Percentiles rank a stretch among this genome's conserved stretches.
phyloP scores from a whole-genome alignment of 768 basidiomycete species.

The Tricholoma sp. region DNA sequence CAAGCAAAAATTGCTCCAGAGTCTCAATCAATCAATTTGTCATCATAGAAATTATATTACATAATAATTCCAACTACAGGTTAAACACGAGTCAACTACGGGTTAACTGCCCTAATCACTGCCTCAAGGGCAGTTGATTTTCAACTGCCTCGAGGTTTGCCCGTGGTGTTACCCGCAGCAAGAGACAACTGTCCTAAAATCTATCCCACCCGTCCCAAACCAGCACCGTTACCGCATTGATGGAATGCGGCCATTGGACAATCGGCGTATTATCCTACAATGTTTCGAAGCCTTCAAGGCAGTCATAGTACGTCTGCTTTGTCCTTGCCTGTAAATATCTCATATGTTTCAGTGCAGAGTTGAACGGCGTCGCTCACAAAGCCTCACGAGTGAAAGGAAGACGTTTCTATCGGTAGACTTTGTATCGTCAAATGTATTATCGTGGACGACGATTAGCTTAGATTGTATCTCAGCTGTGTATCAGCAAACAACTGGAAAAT shows the following conservation, averaged over 20 bases:
- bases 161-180: too few species aligned
- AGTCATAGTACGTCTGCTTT: constrained; percentile 2
- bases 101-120: too few species aligned
- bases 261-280: constrained; percentile 5
- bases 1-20: too few species aligned
- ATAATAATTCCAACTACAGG: too few species aligned
- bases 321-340: neutral
- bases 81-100: too few species aligned
- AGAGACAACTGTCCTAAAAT: constrained; percentile 7
- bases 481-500: too few species aligned
- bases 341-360: neutral
- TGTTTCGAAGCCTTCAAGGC: constrained; percentile 13
- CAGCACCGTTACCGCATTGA: neutral
- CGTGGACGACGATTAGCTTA: neutral
- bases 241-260: constrained; percentile 8
- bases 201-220: constrained; percentile 8
- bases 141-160: too few species aligned
- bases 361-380: neutral
- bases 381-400: neutral
- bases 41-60: too few species aligned
- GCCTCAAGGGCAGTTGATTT: too few species aligned
- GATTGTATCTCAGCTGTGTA: neutral
- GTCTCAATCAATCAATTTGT: too few species aligned
- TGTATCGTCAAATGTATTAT: neutral
- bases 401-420: neutral